phyloP scores from a whole-genome alignment of 1,284 basidiomycete genomes.

The Chalciporus sp. region DNA sequence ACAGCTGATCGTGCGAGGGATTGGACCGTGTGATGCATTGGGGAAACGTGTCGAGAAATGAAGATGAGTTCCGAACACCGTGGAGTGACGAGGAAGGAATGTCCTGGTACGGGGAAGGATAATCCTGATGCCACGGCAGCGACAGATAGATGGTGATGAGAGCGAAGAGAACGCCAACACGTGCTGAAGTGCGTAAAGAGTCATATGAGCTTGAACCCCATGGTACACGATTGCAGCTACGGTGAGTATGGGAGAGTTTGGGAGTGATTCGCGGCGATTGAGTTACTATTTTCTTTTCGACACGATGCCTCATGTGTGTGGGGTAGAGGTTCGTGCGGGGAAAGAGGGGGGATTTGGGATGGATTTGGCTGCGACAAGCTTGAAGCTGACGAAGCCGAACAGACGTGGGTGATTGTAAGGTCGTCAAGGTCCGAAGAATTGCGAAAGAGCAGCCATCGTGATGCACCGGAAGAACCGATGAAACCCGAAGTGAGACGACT shows the following conservation, averaged over 20 bases:
- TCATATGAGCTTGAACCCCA: constrained; percentile 1
- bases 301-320: constrained; percentile 21
- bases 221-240: constrained; percentile 1
- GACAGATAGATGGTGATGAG: background rate
- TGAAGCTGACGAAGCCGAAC: background rate
- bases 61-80: background rate
- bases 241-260: constrained; percentile 3
- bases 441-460: background rate
- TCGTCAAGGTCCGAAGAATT: background rate
- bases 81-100: background rate
- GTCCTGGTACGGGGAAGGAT: background rate
- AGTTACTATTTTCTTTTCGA: background rate
- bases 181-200: background rate
- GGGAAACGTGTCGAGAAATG: background rate
- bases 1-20: background rate
- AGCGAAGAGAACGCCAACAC: background rate
- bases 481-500: background rate
- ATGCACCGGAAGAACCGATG: background rate
- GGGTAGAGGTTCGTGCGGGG: constrained; percentile 28
- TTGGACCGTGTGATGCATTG: background rate
- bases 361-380: background rate
- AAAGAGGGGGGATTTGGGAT: constrained; percentile 17
- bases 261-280: background rate
- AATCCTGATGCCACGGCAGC: background rate
- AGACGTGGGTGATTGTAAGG: background rate